Evolutionary conservation across 225 moss, liverwort and hornwort genomes (phyloP), one percentile per base, ranked within the genome.

Genomic region (Asterella californica): DNA sequence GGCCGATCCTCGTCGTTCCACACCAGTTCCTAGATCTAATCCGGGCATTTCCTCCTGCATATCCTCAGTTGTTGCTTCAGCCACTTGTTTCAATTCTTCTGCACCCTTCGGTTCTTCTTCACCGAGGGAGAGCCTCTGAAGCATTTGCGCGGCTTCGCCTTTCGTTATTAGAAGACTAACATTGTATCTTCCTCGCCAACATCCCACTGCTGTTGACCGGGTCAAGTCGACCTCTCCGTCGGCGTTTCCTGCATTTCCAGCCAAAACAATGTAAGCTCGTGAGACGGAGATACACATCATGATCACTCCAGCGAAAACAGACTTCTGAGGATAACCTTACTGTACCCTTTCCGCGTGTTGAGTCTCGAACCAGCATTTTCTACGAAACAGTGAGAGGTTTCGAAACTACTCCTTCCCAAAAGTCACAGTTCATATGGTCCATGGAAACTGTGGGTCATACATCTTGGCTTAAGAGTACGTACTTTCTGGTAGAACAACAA

Each of bases 171-270:
- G 89, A 70, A 95, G 90, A 87, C 91, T 92, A 27, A 93, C 76
- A 81, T 93, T 92, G 75, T 80, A 88, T 79, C 93, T 86, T 70
- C 93, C 95, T 85, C 92, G 85, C 93, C 95, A 95, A 68, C 91
- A 92, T 15, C 90, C 91, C 74, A 95, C 95, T 21, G 93, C 90
- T 68, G 87, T 90, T 62, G 84, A 86, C 63, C 82, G 67, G 54
- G 50, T 78, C 27, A 86, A 87, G 69, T 90, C 89, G 21, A 91
- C 87, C 68, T 84, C 81, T 74, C 90, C 91, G 73, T 88, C 88
- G 76, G 87, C 83, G 25, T 64, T 76, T 38, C 80, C 88, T 86
- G 82, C 80, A 34, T n/a, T 10, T 65, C 64, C 19, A 38, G 36
- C 3, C 7, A 55, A 9, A 54, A 54, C 17, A 27, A 1, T 11